phyloP scores from a whole-genome alignment of 768 basidiomycete species.

The Lactifluus piperatus region DNA sequence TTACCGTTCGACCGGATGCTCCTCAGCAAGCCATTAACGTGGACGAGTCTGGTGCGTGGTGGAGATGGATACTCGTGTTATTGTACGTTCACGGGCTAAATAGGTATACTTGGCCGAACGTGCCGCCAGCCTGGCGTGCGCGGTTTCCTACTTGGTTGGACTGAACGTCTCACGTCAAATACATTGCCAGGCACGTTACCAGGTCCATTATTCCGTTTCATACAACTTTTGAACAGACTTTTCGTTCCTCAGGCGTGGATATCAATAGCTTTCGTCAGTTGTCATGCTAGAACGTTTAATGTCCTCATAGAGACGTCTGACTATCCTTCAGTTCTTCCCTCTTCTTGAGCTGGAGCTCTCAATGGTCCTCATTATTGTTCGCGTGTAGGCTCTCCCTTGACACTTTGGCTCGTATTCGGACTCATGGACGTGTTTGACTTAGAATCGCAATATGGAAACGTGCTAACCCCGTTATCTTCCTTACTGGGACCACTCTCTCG shows the following conservation, averaged over 20 bases:
- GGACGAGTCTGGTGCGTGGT: background rate
- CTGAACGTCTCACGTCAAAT: background rate
- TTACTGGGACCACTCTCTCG: background rate
- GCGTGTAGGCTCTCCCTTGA: slow-evolving; percentile 1
- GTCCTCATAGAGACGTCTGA: background rate
- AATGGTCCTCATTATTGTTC: slow-evolving; percentile 3
- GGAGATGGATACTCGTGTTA: too few species aligned
- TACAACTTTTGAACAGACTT: background rate
- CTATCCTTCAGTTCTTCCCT: background rate
- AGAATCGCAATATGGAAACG: slow-evolving; percentile 8
- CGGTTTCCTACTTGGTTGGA: background rate
- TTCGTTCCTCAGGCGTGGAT: slow-evolving; percentile 2
- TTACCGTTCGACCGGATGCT: slow-evolving; percentile 9
- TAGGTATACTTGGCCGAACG: slow-evolving; percentile 8
- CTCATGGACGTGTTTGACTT: background rate
- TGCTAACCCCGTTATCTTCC: background rate
- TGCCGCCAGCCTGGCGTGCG: slow-evolving; percentile 4
- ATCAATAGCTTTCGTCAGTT: slow-evolving; percentile 1
- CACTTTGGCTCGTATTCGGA: too few species aligned
- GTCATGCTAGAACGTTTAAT: background rate
- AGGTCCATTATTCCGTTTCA: background rate
- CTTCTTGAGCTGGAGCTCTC: slow-evolving; percentile 7
- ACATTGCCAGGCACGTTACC: slow-evolving; percentile 4
- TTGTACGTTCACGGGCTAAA: background rate
- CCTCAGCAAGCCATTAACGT: background rate